phyloP scores from a whole-genome alignment of 2,329 filamentous ascomycete species.

The Calonectria pteridis region DNA sequence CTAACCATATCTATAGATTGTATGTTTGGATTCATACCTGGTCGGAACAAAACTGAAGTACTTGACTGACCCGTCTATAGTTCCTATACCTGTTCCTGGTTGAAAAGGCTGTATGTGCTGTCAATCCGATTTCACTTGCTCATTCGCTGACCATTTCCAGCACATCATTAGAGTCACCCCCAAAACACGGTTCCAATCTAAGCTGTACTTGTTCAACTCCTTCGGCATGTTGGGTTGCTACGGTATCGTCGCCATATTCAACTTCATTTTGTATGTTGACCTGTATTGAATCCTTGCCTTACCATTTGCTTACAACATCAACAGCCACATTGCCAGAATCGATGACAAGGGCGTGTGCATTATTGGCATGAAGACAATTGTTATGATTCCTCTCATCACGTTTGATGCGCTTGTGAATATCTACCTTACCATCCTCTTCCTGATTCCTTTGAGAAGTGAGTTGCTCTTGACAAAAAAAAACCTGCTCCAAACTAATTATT shows the following conservation, averaged over 20 bases:
- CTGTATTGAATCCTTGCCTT: neutral
- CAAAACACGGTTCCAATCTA: constrained; percentile 64
- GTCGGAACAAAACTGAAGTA: too few species aligned
- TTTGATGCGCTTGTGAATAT: constrained; percentile 73
- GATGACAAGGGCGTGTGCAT: constrained; percentile 67
- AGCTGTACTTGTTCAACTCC: constrained; percentile 71
- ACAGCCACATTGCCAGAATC: constrained; percentile 68
- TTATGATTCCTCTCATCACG: constrained; percentile 71
- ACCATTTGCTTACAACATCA: neutral
- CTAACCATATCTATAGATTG: constrained; percentile 6
- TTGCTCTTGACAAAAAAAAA: neutral
- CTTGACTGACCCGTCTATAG: constrained; percentile 38
- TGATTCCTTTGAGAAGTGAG: constrained; percentile 69
- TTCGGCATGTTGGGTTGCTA: constrained; percentile 66
- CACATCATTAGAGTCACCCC: constrained; percentile 68
- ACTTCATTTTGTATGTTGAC: constrained; percentile 69
- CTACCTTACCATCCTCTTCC: constrained; percentile 72
- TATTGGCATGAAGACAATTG: constrained; percentile 70
- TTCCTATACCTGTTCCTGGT: constrained; percentile 74
- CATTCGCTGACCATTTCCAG: constrained; percentile 45
- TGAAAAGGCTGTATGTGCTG: constrained; percentile 67
- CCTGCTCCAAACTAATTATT: neutral
- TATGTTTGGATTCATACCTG: neutral
- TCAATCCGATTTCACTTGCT: neutral
- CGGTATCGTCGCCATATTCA: constrained; percentile 63